Evolutionary conservation across 768 basidiomycete genomes (phyloP), one percentile per base, ranked within the genome.

Genomic region (Xerocomus potaroensis): DNA sequence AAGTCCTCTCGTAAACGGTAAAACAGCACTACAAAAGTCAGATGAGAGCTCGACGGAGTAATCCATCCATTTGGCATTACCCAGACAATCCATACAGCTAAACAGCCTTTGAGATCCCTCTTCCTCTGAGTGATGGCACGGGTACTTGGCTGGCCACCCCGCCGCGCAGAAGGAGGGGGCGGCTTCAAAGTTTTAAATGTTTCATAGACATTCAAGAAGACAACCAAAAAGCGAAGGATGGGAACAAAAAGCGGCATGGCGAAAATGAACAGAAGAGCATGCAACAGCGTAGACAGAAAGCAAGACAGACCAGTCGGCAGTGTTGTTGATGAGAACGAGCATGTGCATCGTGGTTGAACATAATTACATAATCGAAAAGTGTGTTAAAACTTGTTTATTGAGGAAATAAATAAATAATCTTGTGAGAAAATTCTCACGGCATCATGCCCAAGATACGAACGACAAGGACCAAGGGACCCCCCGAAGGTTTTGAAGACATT

Each of bases 401-500:
- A 8, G 5, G n/a, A n/a, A n/a, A n/a, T n/a, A n/a, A n/a, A n/a
- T n/a, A n/a, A n/a, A n/a, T n/a, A n/a, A n/a, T n/a, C n/a, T n/a
- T n/a, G n/a, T n/a, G n/a, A 39, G n/a, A 21, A 6, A 36, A 22
- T 55, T 59, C 60, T n/a, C 60, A 62, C 62, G 47, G 32, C 24
- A 49, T 51, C 56, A 95, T 97, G 94, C 94, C 94, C 30, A 95
- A 88, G 71, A 94, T 97, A 65, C 80, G 80, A 59, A 97, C 94
- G 35, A 82, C 83, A 34, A 82, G 94, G 58, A 97, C 95, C 3
- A 97, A 93, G 76, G 78, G 80, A 43, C 92, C 94, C 33, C 95
- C 95, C 46, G 93, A 95, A 67, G 95, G 95, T 11, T 97, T 78
- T 57, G 95, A 98, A 64, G 94, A 97, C 54, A 91, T 97, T 37